Conservation (phyloP, 2,329 filamentous ascomycete species). For the Clonostachys byssicola region DNA sequence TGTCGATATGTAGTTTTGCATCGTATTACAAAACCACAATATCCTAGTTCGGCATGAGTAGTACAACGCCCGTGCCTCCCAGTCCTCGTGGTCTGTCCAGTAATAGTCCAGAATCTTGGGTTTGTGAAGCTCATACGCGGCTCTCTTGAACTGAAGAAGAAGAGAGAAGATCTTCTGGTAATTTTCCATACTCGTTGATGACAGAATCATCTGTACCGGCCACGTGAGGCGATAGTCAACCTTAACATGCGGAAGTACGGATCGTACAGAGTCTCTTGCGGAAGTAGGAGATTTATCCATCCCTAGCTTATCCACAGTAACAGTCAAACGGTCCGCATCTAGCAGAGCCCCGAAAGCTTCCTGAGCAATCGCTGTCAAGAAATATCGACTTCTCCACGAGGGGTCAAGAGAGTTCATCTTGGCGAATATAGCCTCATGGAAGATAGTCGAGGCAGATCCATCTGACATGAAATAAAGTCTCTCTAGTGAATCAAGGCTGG, state of each 20-base stretch:
- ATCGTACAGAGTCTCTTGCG: conserved; percentile 50
- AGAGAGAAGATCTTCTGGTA: conserved; percentile 75
- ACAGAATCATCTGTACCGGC: conserved; percentile 69
- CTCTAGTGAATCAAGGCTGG: conserved; percentile 62
- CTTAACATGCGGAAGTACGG: conserved; percentile 55
- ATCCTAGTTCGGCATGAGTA: conserved; percentile 64
- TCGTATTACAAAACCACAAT: conserved; percentile 70
- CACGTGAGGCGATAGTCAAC: conserved; percentile 66
- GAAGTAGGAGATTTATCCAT: conserved; percentile 35
- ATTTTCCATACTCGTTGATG: conserved; percentile 53
- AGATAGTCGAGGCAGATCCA: conserved; percentile 60
- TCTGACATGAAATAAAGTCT: conserved; percentile 74
- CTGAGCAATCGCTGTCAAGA: conserved; percentile 73
- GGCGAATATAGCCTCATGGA: conserved; percentile 69
- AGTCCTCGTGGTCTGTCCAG: conserved; percentile 25
- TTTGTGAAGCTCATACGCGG: conserved; percentile 61
- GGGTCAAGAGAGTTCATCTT: conserved; percentile 59
- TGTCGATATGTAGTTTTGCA: conserved; percentile 74
- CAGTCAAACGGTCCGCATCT: conserved; percentile 58
- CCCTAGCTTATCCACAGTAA: conserved; percentile 41
- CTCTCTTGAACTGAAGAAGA: conserved; percentile 72
- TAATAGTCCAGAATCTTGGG: conserved; percentile 38
- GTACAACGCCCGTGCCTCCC: conserved; percentile 42
- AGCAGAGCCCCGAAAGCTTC: conserved; percentile 60
- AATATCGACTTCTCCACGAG: conserved; percentile 77